Evolutionary conservation across 2,329 filamentous ascomycete species (phyloP), one percentile per base, ranked within the genome.

Genomic region (Pseudogymnoascus destructans): DNA sequence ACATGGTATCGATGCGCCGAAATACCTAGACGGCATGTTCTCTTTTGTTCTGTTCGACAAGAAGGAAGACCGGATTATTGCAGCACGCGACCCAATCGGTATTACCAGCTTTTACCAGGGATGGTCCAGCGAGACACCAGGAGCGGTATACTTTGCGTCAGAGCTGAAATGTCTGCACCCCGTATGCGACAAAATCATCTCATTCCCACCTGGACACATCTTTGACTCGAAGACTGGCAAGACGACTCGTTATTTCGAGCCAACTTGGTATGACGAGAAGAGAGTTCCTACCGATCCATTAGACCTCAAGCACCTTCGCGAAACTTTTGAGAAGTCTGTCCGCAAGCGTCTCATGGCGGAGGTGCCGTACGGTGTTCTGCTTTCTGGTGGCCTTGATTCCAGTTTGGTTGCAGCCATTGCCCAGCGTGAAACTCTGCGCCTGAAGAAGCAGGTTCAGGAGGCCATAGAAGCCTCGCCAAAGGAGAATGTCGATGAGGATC

Each of bases 31-130:
- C 72, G 93, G 93, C 77, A 98, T 98, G 93, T 98, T 98, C 81
- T 96, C 92, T 13, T 98, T 95, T 76, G 91, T 98, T 59, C 81
- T 98, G 57, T 95, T 95, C 75, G 93, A 98, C 77, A 95, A 95
- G 81, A 85, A 82, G 65, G 84, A 90, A 73, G 87, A 98, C 77
- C 86, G 93, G 65, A 87, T 90, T 62, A 84, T 98, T 69, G 93
- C 93, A 60, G 93, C 93, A 59, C 85, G 93, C 70, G 93, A 98
- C 72, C 93, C 93, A 33, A 96, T 98, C 68, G 93, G 93, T 67
- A 85, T 98, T 72, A 97, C 91, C 64, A 96, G 89, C 63, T 90
- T 98, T 72, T 98, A 98, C 77, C 88, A 96, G 73, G 93, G 93
- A 67, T 89, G 89, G 77, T 87, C 86, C 46, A 95, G 87, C 66